Conservation (phyloP, 2,329 filamentous ascomycete genomes). For the Thelonectria olida region DNA sequence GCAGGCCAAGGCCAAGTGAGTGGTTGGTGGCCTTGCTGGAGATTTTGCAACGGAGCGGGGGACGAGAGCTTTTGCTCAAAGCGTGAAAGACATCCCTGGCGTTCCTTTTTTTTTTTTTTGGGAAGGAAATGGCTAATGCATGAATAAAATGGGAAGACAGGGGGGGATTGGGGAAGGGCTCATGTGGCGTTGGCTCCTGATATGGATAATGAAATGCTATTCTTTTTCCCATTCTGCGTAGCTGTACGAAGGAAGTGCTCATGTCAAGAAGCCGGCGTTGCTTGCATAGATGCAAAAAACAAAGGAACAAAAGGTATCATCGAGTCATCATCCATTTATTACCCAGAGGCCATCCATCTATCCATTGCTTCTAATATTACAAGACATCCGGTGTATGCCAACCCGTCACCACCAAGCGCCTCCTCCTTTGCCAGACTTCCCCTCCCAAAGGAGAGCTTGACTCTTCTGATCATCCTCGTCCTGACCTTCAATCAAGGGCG, state of each 20-base stretch:
- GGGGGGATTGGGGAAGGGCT: too few species aligned
- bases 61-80: slow-evolving; percentile 1
- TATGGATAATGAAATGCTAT: slow-evolving; percentile 40
- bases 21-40: background rate
- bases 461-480: slow-evolving; percentile 43
- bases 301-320: background rate
- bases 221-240: slow-evolving; percentile 24
- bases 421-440: slow-evolving; percentile 49
- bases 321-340: background rate
- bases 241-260: background rate
- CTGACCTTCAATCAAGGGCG: slow-evolving; percentile 52
- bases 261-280: background rate
- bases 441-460: slow-evolving; percentile 46
- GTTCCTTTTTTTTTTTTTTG: background rate
- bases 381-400: background rate
- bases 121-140: slow-evolving; percentile 24
- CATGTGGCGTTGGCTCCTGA: slow-evolving; percentile 41
- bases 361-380: background rate
- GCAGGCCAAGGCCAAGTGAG: slow-evolving; percentile 64
- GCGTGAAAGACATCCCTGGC: slow-evolving; percentile 17
- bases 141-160: slow-evolving; percentile 23
- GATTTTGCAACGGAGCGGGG: background rate
- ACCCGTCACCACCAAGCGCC: slow-evolving; percentile 48
- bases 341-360: background rate
- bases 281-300: background rate